Percentiles rank a stretch among this genome's conserved stretches.
Conservation (phyloP, 805 yeast species). For the Debaryomyces castellii region DNA sequence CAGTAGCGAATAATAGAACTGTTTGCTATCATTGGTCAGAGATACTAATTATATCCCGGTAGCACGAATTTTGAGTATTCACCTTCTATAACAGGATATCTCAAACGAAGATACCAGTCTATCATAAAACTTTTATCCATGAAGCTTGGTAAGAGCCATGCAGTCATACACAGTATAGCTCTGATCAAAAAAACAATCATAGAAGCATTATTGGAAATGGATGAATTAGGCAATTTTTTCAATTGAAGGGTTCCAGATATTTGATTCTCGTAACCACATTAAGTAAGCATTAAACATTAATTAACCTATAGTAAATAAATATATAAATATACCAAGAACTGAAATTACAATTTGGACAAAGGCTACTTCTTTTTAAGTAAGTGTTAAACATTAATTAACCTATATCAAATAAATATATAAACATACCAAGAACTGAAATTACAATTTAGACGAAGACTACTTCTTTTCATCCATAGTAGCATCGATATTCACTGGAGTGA, state of each 20-base stretch:
- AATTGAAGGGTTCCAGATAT: too few relatives aligned
- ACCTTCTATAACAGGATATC: neutral
- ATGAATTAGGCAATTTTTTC: too few relatives aligned
- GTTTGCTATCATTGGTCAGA: conserved; percentile 1
- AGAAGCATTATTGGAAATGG: too few relatives aligned
- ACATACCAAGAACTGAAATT: neutral
- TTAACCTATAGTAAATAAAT: neutral
- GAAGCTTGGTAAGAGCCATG: too few relatives aligned
- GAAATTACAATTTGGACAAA: neutral
- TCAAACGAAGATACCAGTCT: too few relatives aligned
- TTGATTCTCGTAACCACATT: too few relatives aligned
- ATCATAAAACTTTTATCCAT: too few relatives aligned
- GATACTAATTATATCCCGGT: neutral
- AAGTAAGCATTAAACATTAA: too few relatives aligned
- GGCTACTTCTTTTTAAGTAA: conserved; percentile 4
- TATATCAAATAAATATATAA: neutral
- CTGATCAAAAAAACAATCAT: too few relatives aligned
- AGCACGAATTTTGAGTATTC: neutral
- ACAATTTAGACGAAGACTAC: neutral
- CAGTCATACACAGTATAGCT: too few relatives aligned
- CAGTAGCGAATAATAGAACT: too few relatives aligned
- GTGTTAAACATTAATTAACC: too few relatives aligned
- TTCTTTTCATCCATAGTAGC: conserved; percentile 17
- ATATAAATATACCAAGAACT: neutral
- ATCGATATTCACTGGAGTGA: conserved; percentile 20